Evolutionary conservation across 345 rosid species (phyloP).

Genomic region (Pugionium dolabratum): DNA sequence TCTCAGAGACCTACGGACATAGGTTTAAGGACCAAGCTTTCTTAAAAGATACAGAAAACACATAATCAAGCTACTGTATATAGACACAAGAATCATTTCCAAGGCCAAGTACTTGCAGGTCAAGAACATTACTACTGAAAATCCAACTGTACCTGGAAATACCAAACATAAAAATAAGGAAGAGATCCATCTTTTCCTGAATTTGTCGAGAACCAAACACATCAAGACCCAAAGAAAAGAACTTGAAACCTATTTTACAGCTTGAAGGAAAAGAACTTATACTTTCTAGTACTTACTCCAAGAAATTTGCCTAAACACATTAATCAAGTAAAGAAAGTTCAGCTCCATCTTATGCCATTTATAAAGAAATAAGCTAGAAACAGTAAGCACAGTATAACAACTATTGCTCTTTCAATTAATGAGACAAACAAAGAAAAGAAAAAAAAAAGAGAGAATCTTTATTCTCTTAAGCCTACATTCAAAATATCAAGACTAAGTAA

Average conservation of each 20-base stretch:
- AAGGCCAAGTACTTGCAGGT: neutral
- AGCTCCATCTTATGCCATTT: conserved; percentile 32
- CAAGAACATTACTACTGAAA: neutral
- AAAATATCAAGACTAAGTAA: conserved; percentile 18
- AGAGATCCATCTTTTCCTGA: conserved; percentile 19
- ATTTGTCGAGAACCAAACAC: conserved; percentile 12
- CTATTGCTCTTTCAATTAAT: conserved; percentile 39
- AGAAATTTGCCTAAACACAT: conserved; percentile 26
- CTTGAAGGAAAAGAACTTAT: conserved; percentile 18
- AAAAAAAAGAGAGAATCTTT: conserved; percentile 29
- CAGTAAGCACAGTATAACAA: conserved; percentile 38
- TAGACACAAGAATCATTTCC: conserved; percentile 16
- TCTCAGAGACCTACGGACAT: conserved; percentile 17
- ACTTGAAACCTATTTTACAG: conserved; percentile 13
- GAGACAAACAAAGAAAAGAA: conserved; percentile 38
- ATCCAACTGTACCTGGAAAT: neutral
- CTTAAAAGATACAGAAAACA: conserved; percentile 8
- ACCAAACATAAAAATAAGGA: neutral
- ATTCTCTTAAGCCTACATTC: conserved; percentile 6
- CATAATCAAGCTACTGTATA: neutral
- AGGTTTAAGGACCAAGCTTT: neutral
- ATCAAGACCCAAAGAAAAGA: conserved; percentile 13
- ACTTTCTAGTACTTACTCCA: conserved; percentile 9
- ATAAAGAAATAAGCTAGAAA: conserved; percentile 22
- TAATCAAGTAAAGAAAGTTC: conserved; percentile 31